These are phyloP conservation scores for Pestalotiopsis sp. DNA, from an alignment of 2,329 filamentous ascomycete genomes.

Conservation along the genomic window DNA sequence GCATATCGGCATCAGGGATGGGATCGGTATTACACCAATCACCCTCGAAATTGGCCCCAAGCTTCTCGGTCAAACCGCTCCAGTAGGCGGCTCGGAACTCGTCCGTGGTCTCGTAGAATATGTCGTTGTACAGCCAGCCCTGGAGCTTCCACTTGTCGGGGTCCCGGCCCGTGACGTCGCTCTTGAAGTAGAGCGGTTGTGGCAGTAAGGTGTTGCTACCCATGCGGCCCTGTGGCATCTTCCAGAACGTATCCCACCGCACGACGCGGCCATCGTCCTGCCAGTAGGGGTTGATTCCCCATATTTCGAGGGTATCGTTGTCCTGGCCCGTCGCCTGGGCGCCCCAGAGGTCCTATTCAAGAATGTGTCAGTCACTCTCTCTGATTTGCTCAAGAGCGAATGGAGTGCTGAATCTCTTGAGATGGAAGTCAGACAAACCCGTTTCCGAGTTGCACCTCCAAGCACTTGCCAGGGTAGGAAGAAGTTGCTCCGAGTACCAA, in stretches of 20 bases:
- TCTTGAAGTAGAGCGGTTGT: constrained; percentile 44
- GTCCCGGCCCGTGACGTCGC: constrained; percentile 53
- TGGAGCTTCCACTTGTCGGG: constrained; percentile 51
- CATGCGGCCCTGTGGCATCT: constrained; percentile 37
- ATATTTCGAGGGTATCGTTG: constrained; percentile 42
- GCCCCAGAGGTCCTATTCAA: constrained; percentile 40
- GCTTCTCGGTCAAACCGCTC: constrained; percentile 45
- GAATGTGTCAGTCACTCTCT: too few species aligned
- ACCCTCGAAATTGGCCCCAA: constrained; percentile 49
- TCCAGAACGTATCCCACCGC: constrained; percentile 51
- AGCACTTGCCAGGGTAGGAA: too few species aligned
- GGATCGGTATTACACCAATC: constrained; percentile 47
- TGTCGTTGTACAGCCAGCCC: constrained; percentile 56
- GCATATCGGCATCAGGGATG: constrained; percentile 34
- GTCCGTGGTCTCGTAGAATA: constrained; percentile 54
- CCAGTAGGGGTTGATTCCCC: constrained; percentile 43
- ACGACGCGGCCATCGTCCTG: constrained; percentile 43
- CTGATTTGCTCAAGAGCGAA: too few species aligned
- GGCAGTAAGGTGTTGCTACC: constrained; percentile 47
- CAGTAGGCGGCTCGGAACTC: constrained; percentile 48
- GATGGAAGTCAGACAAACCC: too few species aligned
- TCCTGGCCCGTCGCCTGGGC: constrained; percentile 38
- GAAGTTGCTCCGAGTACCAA: too few species aligned
- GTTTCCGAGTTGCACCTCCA: too few species aligned
- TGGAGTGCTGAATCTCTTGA: too few species aligned